These are phyloP conservation scores for Argentina anserina DNA, from an alignment of 306 rosid species.

Conservation along the genomic window DNA sequence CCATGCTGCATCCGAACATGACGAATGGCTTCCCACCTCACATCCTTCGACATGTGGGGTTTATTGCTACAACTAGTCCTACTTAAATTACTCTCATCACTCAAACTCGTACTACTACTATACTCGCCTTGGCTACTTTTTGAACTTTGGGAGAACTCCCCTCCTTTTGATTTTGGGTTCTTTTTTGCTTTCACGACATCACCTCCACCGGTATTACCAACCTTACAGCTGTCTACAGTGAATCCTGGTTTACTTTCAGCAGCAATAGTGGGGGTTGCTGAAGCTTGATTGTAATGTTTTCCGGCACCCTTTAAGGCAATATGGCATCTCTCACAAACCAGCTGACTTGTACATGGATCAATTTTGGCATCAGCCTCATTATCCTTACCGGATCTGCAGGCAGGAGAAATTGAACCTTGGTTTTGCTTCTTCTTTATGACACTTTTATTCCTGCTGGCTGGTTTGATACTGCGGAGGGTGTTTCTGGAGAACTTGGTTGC, in stretches of 20 bases:
- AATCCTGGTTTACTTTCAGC: conserved; percentile 40
- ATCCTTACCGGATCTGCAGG: conserved; percentile 33
- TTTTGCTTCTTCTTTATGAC: conserved; percentile 61
- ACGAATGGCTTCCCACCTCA: conserved; percentile 85
- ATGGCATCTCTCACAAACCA: conserved; percentile 82
- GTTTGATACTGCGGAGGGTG: conserved; percentile 52
- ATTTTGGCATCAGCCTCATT: conserved; percentile 39
- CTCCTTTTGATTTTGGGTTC: conserved; percentile 54
- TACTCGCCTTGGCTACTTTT: conserved; percentile 92
- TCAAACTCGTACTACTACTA: conserved; percentile 92
- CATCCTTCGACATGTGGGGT: conserved; percentile 99
- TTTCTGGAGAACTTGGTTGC: conserved; percentile 54
- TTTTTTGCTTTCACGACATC: conserved; percentile 39
- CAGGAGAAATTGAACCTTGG: conserved; percentile 48
- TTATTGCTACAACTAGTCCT: conserved; percentile 85
- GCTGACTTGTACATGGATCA: conserved; percentile 42
- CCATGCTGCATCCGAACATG: conserved; percentile 65
- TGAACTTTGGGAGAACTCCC: conserved; percentile 91
- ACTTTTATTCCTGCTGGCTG: conserved; percentile 65
- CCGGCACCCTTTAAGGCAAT: conserved; percentile 48
- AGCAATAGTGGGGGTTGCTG: conserved; percentile 26
- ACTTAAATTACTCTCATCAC: conserved; percentile 80
- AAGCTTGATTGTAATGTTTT: conserved; percentile 40
- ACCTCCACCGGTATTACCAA: conserved; percentile 36
- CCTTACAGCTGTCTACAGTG: conserved; percentile 30